Base-by-base conservation (phyloP, 2,329 filamentous ascomycete genomes). In the Xylariaceae sp. region DNA sequence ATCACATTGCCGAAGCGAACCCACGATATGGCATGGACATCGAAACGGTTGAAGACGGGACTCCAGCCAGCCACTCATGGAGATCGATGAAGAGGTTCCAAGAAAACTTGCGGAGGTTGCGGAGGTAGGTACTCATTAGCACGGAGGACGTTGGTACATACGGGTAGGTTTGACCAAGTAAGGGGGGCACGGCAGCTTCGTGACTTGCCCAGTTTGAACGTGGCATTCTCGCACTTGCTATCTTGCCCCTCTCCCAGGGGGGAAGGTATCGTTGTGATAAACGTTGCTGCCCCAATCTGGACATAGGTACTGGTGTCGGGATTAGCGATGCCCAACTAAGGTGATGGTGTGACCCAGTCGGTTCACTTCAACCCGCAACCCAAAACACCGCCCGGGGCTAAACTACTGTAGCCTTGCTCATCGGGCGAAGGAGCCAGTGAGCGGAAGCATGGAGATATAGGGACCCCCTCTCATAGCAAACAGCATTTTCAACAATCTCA, bases 191-290 rank as follows among this genome's bases (percentile, higher is more conserved):
- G 40, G 52, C 47, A 40, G 43, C 44, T 42, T 46, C 23, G 52
- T 21, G 29, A 59, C 53, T 61, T 61, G 49, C 53, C 58, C 37
- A 52, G 57, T 61, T 61, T 49, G 49, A 58, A 29, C 50, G 47
- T 40, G 18, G 42, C 50, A 49, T 57, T 61, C 51, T 47, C 43
- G 26, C 45, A 53, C 54, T 45, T 56, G 60, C 3, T 12, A 12
- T 37, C 32, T 7, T 37, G 7, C 3, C n/a, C n/a, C 32, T 12
- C 12, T 37, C 14, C 32, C 32, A 7, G 3, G 12, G 5, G 32
- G 32, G 23, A 26, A 23, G 43, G 43, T 44, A 20, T 44, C 3
- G 23, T 9, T 44, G 26, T 26, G 43, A n/a, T 44, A 20, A 44
- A 23, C 43, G 43, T 44, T 20, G 5, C 14, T 44, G 43, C 43